Base-by-base conservation (phyloP, 257 asterid species). In the Nicotiana otophora region DNA sequence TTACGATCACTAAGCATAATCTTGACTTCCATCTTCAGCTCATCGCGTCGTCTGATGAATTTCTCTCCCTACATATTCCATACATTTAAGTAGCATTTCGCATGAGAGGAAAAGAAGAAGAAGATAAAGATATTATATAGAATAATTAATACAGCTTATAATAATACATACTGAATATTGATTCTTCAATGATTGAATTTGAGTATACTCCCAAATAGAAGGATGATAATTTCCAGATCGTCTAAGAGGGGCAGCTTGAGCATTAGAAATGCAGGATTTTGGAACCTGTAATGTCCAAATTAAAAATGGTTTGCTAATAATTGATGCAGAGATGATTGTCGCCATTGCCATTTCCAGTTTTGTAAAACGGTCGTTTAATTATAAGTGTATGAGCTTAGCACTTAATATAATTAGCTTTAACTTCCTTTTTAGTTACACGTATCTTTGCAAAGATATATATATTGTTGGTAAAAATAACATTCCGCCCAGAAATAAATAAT, bases 201-300 rank as follows among this genome's bases (percentile, higher is more conserved):
- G 82, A 62, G 85, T 84, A 60, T 78, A 86, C 23, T 65, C 85
- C 91, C 92, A 88, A 9, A 66, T 20, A 14, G 91, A 23, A 75
- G 91, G 88, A 67, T 82, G 79, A 64, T 91, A 91, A 82, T 91
- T 89, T 62, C 89, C 92, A 1, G 91, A 85, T 14, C 92, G 86
- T 11, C 88, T 30, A 64, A 82, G 10, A 4, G 68, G 77, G 28
- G 36, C 34, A 54, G 60, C 63, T 57, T 57, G 63, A 57, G 10
- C 26, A 48, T 48, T 74, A 4, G 62, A 48, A 0, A 48, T 74
- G 80, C 80, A 7, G 9, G 42, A 48, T 7, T 48, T 74, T 48
- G 62, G 62, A 48, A 23, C 39, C 1, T 74, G 4, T 23, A 48
- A 14, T 46, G 14, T 74, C 62, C 9, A 26, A 74, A 74, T 46